Percentiles rank a stretch among this genome's conserved stretches.
phyloP scores from a whole-genome alignment of 2,329 filamentous ascomycete species.

The Huntiella bhutanensis region DNA sequence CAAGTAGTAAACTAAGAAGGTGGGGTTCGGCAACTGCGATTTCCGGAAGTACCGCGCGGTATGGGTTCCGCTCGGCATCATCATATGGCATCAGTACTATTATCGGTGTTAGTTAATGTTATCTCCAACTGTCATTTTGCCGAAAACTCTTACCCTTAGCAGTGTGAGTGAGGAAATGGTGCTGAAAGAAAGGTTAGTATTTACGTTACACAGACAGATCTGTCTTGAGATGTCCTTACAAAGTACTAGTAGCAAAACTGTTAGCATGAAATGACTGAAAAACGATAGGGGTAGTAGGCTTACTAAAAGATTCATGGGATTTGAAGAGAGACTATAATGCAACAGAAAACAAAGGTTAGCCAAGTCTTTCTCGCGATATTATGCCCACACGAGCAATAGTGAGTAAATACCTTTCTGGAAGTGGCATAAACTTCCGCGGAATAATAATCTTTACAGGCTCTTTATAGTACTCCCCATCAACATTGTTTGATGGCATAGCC shows the following conservation, averaged over 20 bases:
- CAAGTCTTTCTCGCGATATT: background rate
- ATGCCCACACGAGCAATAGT: slow-evolving; percentile 7
- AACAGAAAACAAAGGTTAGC: background rate
- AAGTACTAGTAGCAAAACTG: slow-evolving; percentile 23
- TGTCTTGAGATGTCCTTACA: slow-evolving; percentile 17
- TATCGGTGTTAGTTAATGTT: background rate
- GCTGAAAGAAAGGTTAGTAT: slow-evolving; percentile 17
- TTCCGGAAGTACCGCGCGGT: slow-evolving; percentile 29
- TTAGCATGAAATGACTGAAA: slow-evolving; percentile 13
- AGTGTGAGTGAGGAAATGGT: slow-evolving; percentile 60
- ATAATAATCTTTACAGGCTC: slow-evolving; percentile 45
- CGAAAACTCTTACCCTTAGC: slow-evolving; percentile 33
- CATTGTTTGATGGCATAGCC: slow-evolving; percentile 5
- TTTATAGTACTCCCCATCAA: slow-evolving; percentile 41
- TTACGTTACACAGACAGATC: background rate
- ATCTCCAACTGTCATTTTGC: no score
- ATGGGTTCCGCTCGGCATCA: slow-evolving; percentile 32
- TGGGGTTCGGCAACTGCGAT: slow-evolving; percentile 53
- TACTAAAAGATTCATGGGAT: slow-evolving; percentile 59
- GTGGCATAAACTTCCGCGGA: slow-evolving; percentile 27
- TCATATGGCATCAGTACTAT: slow-evolving; percentile 30
- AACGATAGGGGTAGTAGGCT: slow-evolving; percentile 12
- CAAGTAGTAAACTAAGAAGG: slow-evolving; percentile 56
- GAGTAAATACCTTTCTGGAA: slow-evolving; percentile 23
- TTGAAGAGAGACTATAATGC: slow-evolving; percentile 34